Evolutionary conservation across 176 grass and related monocot genomes (phyloP).

Genomic region (Cymbopogon citratus): DNA sequence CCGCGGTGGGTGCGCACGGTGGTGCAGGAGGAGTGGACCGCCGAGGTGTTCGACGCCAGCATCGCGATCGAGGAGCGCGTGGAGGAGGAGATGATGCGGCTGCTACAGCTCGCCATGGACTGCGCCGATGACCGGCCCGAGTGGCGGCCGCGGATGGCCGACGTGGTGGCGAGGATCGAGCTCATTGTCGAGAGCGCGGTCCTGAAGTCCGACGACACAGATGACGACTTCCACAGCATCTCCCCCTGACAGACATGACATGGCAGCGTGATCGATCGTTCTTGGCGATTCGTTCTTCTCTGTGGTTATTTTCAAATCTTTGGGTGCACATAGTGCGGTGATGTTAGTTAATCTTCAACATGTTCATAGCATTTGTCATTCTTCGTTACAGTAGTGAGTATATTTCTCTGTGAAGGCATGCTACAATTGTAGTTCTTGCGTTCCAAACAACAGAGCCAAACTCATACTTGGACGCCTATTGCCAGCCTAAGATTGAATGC

Average conservation of each 20-base stretch:
- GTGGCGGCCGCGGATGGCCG: slow-evolving; percentile 39
- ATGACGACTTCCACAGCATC: slow-evolving; percentile 36
- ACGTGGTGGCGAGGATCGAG: slow-evolving; percentile 49
- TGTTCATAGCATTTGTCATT: slow-evolving; percentile 29
- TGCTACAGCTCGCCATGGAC: slow-evolving; percentile 51
- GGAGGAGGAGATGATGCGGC: slow-evolving; percentile 53
- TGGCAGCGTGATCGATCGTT: not conserved
- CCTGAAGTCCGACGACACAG: slow-evolving; percentile 18
- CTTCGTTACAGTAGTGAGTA: not conserved
- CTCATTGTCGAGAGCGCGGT: slow-evolving; percentile 27
- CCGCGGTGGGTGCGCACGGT: slow-evolving; percentile 69
- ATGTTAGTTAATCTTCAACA: not conserved
- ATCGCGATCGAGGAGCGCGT: slow-evolving; percentile 40
- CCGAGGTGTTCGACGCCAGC: slow-evolving; percentile 68
- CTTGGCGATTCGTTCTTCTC: not conserved
- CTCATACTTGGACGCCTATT: not conserved
- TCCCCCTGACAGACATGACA: not conserved
- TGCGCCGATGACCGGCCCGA: slow-evolving; percentile 44
- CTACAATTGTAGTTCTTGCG: not conserved
- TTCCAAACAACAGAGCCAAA: not conserved
- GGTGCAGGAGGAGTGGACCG: slow-evolving; percentile 57
- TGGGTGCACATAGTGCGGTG: not conserved
- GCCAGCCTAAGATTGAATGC: too few species aligned
- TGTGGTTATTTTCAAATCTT: not conserved
- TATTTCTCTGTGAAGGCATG: not conserved